Conservation (phyloP, 345 rosid genomes). For the Acer negundo region DNA sequence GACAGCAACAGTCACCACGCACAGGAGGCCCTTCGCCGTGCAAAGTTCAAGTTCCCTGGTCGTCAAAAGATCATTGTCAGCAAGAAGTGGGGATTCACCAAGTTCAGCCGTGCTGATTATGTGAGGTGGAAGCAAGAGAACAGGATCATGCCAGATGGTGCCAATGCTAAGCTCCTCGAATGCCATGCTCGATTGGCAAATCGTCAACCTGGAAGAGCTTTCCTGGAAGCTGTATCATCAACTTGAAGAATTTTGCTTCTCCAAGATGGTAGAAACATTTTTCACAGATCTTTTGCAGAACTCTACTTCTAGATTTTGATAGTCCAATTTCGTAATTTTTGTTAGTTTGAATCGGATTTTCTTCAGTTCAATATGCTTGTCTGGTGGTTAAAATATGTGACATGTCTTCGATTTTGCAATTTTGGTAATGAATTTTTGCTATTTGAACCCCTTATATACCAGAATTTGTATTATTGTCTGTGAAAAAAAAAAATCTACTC, state of each 20-base stretch:
- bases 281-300: background rate
- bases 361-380: background rate
- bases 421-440: background rate
- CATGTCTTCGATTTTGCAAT: background rate
- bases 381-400: background rate
- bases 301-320: background rate
- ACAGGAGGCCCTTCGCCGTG: conserved; percentile 63
- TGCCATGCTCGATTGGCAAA: conserved; percentile 19
- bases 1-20: conserved; percentile 52
- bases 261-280: background rate
- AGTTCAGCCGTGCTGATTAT: conserved; percentile 54
- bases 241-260: background rate
- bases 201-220: conserved; percentile 25
- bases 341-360: background rate
- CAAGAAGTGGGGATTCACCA: conserved; percentile 67
- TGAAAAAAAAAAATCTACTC: too few relatives aligned
- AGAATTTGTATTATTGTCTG: too few relatives aligned
- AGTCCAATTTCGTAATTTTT: background rate
- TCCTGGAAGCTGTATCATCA: background rate
- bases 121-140: conserved; percentile 46
- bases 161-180: conserved; percentile 44
- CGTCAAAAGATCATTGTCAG: conserved; percentile 65
- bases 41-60: conserved; percentile 64
- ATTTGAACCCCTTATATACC: background rate
- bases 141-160: conserved; percentile 52